A percentile compares a stretch with the other conserved stretches of the same genome.
Conservation (phyloP, 2,329 filamentous ascomycete genomes). For the Allantophomopsis cytisporea region DNA sequence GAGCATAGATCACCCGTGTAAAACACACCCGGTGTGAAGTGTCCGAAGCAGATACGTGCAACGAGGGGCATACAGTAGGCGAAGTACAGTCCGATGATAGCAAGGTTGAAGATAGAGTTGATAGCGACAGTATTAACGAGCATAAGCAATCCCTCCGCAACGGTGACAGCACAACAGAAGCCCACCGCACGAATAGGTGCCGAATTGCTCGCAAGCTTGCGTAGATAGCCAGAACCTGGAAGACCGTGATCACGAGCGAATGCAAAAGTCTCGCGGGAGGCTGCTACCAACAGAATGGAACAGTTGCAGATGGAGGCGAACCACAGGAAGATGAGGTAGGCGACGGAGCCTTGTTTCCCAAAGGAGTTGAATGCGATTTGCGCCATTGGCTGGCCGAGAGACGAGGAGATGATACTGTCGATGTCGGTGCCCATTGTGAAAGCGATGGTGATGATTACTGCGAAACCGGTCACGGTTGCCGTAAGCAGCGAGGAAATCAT, state of each 20-base stretch:
- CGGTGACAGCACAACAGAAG: slow-evolving; percentile 14
- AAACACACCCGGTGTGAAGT: slow-evolving; percentile 17
- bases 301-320: slow-evolving; percentile 16
- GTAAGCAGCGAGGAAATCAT: slow-evolving; percentile 16
- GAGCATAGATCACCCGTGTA: slow-evolving; percentile 16
- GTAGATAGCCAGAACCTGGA: slow-evolving; percentile 14
- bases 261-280: slow-evolving; percentile 17
- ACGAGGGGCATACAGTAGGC: slow-evolving; percentile 19
- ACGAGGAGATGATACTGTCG: slow-evolving; percentile 3
- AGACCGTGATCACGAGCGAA: slow-evolving; percentile 19
- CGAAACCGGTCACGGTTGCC: slow-evolving; percentile 7
- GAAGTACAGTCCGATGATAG: slow-evolving; percentile 20
- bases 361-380: slow-evolving; percentile 5
- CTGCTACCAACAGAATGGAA: slow-evolving; percentile 19
- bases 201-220: slow-evolving; percentile 14
- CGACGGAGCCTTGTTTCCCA: slow-evolving; percentile 7
- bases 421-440: slow-evolving; percentile 6
- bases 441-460: slow-evolving; percentile 6
- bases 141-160: slow-evolving; percentile 18
- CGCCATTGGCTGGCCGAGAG: slow-evolving; percentile 6
- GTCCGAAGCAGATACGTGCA: slow-evolving; percentile 12
- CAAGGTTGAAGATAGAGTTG: slow-evolving; percentile 19
- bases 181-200: slow-evolving; percentile 15
- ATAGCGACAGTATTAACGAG: slow-evolving; percentile 19
- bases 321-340: slow-evolving; percentile 16